Base-by-base conservation (phyloP, 208 protist genomes). In the Trypanosoma cruzi region DNA sequence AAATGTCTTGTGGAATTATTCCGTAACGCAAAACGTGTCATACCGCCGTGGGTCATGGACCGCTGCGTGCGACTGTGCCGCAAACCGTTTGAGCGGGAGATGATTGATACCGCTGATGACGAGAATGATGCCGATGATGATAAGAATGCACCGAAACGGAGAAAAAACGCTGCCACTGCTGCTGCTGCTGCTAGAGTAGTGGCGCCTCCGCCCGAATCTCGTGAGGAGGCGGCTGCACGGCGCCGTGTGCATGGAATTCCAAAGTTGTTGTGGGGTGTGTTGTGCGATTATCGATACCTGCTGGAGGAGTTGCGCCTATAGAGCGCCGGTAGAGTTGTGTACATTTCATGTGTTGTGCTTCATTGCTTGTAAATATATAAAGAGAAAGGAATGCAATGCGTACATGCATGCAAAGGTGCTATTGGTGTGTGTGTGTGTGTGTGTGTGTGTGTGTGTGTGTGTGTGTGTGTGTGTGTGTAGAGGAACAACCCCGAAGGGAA, bases 271-370 rank as follows among this genome's bases (percentile, higher is more conserved):
- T 77, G 73, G 32, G 16, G 8, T 28, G 68, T 73, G 0, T 42
- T 85, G 44, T 90, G 84, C 61, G 81, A 86, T 50, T 90, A 90
- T 68, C 74, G 76, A 26, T 86, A 84, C 28, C 37, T 81, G 29
- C 42, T 90, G 42, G 75, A 90, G 44, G 73, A 80, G 52, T 52
- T 90, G 36, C 68, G 67, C 8, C 48, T 84, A 28, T 79, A 75
- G 53, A 57, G 34, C 28, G 42, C 32, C 14, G 28, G 67, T 68
- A 36, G 55, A 22, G 20, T 62, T 26, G 29, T 61, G n/a, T 62
- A 46, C 16, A 62, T 62, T 49, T 62, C 37, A 62, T 62, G 10
- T 62, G 48, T 62, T 62, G n/a, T 28, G 2, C 48, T 24, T 62
- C 4, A 50, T 44, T 55, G 3, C 1, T 49, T 69, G 0, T 29